Conservation (phyloP, 2,329 filamentous ascomycete genomes). For the Massarina eburnea region DNA sequence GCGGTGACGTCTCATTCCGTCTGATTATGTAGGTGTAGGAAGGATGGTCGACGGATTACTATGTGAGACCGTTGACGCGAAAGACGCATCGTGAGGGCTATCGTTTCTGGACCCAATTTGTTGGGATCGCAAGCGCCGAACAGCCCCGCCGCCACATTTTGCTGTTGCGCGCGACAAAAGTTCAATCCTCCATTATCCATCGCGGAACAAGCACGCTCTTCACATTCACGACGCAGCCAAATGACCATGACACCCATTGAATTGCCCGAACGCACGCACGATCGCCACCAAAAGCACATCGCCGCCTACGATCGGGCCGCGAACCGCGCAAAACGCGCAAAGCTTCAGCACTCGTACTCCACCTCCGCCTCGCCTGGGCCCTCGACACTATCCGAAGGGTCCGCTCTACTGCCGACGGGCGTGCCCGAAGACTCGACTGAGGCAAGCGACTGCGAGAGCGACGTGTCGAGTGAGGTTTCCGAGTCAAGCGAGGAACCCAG, state of each 20-base stretch:
- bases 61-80: no score
- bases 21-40: conserved; percentile 10
- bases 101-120: no score
- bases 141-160: no score
- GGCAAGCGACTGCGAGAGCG: conserved; percentile 22
- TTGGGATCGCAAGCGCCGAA: no score
- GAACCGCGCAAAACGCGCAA: conserved; percentile 27
- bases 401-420: conserved; percentile 19
- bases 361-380: conserved; percentile 24
- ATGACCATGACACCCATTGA: conserved; percentile 3
- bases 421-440: conserved; percentile 17
- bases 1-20: conserved; percentile 12
- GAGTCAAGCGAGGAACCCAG: conserved; percentile 43
- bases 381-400: conserved; percentile 21
- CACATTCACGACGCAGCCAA: neutral
- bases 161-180: no score
- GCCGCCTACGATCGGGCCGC: conserved; percentile 3
- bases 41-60: no score
- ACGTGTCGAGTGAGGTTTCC: conserved; percentile 31
- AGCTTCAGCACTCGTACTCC: conserved; percentile 22
- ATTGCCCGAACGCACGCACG: neutral
- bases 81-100: no score
- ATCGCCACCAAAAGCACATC: conserved; percentile 3
- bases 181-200: neutral
- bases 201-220: neutral